Base-by-base conservation (phyloP, 768 basidiomycete genomes). In the Candolleomyces aberdarensis region DNA sequence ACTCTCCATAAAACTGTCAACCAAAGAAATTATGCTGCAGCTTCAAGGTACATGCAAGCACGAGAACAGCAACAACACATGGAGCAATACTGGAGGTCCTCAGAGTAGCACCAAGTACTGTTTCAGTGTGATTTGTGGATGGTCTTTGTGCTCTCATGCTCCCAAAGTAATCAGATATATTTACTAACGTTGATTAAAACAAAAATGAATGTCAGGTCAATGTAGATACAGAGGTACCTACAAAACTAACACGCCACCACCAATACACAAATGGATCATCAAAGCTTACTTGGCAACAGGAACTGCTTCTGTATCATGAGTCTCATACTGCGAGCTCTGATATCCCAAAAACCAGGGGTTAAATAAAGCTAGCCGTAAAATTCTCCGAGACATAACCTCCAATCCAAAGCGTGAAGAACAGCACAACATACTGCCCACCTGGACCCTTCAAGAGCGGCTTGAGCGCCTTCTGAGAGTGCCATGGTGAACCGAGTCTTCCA, bases 101-200 rank as follows among this genome's bases (percentile, higher is more conserved):
- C 39, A 89, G 69, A 1, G 88, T 89, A 3, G 87, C 83, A 3
- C 84, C 80, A 15, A 89, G 70, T 0, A 89, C 68, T 11, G 85
- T 79, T 26, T 78, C 70, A 4, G 88, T 62, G 1, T 59, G 76
- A 70, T 22, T 67, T 65, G 65, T 89, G 87, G 13, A 90, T 83
- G 5, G 62, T 69, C 59, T 78, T 74, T 4, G 85, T 1, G 87
- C 87, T 58, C 83, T 74, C 56, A 85, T 65, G 2, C 65, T 3
- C 85, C 86, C 41, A 71, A 72, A 19, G 81, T 71, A 79, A 86
- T 8, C 79, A 57, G 17, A 75, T 62, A 36, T 68, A 75, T 0
- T 70, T 77, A 6, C 65, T 17, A 5, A 69, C 62, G 69, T 77
- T 84, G 9, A 73, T 29, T 0, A 69, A 22, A 11, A 70, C 43